Evolutionary conservation across 176 grass and related monocot genomes (phyloP).

Genomic region (Paspalum vaginatum): DNA sequence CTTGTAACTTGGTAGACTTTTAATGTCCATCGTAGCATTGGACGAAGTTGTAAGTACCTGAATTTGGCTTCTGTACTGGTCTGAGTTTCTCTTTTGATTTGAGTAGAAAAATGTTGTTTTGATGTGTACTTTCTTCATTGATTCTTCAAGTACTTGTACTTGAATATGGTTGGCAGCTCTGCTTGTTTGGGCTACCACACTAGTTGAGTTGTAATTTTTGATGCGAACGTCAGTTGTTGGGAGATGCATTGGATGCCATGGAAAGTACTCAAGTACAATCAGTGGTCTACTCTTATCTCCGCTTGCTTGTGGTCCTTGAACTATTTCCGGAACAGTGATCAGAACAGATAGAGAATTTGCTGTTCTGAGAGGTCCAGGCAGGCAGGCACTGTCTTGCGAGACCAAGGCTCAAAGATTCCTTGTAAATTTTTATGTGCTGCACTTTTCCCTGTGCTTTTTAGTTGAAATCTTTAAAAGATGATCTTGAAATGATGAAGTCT

Average conservation of each 20-base stretch:
- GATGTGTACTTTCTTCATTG: slow-evolving; percentile 29
- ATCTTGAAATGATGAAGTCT: slow-evolving; percentile 35
- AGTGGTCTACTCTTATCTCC: slow-evolving; percentile 30
- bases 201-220: slow-evolving; percentile 39
- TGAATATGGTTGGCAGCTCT: slow-evolving; percentile 32
- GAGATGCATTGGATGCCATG: slow-evolving; percentile 55
- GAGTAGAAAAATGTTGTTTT: slow-evolving; percentile 11
- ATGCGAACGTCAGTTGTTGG: slow-evolving; percentile 38
- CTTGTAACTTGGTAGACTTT: slow-evolving; percentile 15
- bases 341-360: slow-evolving; percentile 25
- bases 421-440: slow-evolving; percentile 20
- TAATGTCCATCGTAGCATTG: slow-evolving; percentile 29
- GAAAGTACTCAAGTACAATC: slow-evolving; percentile 54
- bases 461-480: slow-evolving; percentile 20
- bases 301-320: slow-evolving; percentile 47
- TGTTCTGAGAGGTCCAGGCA: slow-evolving; percentile 24
- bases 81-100: slow-evolving; percentile 7
- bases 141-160: slow-evolving; percentile 34
- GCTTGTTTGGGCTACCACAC: slow-evolving; percentile 14
- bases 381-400: slow-evolving; percentile 21
- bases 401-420: slow-evolving; percentile 17
- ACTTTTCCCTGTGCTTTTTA: not conserved
- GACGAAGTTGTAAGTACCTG: slow-evolving; percentile 13
- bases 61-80: slow-evolving; percentile 2
- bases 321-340: slow-evolving; percentile 30